Base-by-base conservation (phyloP, 192 early-diverging fungal species). In the Linnemannia schmuckeri region DNA sequence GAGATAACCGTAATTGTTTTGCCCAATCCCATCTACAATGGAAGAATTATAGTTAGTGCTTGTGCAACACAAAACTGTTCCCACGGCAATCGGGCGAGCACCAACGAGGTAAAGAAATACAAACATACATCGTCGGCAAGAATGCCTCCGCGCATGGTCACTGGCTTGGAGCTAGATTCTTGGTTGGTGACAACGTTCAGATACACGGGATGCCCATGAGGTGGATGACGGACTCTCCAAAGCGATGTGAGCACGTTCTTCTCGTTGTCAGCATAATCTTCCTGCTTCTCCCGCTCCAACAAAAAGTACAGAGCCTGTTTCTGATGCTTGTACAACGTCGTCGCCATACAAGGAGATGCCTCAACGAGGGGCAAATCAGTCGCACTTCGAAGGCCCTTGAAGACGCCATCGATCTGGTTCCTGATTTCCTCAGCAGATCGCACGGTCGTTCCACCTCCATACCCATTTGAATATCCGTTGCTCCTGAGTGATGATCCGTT, bases 271-370 rank as follows among this genome's bases (percentile, higher is more conserved):
- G 87, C 74, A 47, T 92, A 94, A 55, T 94, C 91, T 22, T 93
- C 91, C 49, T 85, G 85, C 41, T 92, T 93, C 77, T 97, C 97
- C 24, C 95, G 91, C 71, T 95, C 89, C 46, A 93, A 72, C 92
- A 97, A 93, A 79, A 96, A 97, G 85, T 92, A 92, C 5, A 97
- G 90, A 2, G 95, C 97, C 84, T 97, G 97, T 73, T 94, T 94
- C 77, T 97, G 97, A 81, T 97, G 95, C 79, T 92, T 89, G 68
- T 94, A 94, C 81, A 97, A 75, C 12, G 79, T 71, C 3, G 97
- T 93, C n/a, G 69, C 54, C 47, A 82, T 74, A 30, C 83, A 82
- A 49, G 85, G 61, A 72, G 91, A 79, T 30, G 93, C 93, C 24
- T 94, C 90, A 24, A 88, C 80, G 61, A 93, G 83, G 3, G 90